phyloP scores from a whole-genome alignment of 1,139 yeast species.

The Diutina rugosa region DNA sequence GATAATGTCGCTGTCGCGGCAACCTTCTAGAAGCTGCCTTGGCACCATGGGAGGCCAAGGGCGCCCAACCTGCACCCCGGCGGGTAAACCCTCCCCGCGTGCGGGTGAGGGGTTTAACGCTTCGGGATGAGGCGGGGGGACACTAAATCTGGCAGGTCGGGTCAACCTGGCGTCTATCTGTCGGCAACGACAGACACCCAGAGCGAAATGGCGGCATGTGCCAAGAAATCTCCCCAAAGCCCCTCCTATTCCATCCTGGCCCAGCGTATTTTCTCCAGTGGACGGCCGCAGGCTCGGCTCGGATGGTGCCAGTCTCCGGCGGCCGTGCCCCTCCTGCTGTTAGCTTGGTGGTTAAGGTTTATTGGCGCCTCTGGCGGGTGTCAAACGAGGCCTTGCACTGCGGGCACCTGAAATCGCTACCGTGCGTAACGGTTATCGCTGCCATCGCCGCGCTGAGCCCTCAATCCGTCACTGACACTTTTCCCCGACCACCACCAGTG shows the following conservation, averaged over 20 bases:
- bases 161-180: neutral
- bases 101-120: neutral
- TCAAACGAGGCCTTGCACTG: neutral
- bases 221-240: neutral
- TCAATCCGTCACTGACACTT: no score
- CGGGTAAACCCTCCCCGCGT: neutral
- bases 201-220: neutral
- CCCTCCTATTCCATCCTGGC: neutral
- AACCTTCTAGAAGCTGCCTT: neutral
- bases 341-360: no score
- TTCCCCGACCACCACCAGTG: no score
- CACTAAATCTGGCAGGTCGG: neutral
- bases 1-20: neutral
- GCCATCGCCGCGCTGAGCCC: neutral
- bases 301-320: no score
- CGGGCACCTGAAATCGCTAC: neutral
- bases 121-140: no score
- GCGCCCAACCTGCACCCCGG: neutral
- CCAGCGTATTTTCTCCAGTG: no score
- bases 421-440: neutral
- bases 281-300: neutral
- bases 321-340: no score
- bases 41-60: neutral
- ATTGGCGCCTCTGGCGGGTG: no score
- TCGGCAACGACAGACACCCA: neutral